Conservation (phyloP, 192 early-diverging fungal species). For the Diversispora epigaea region DNA sequence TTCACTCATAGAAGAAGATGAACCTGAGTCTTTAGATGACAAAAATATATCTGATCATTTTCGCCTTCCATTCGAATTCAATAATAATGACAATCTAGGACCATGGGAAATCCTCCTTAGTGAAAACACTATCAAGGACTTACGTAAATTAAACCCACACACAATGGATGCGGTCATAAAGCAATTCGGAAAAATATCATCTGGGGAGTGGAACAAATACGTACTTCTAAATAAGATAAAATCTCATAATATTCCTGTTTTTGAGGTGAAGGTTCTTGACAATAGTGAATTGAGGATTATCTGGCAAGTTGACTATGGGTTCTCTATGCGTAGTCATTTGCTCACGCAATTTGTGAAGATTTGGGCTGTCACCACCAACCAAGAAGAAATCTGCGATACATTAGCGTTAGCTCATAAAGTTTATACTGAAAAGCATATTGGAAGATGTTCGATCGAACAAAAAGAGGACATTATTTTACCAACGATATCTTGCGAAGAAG, state of each 20-base stretch:
- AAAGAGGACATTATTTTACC: background rate
- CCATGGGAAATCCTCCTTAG: constrained; percentile 13
- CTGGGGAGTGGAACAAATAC: background rate
- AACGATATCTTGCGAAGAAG: background rate
- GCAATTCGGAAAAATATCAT: background rate
- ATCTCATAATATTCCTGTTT: background rate
- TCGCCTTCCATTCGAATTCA: constrained; percentile 22
- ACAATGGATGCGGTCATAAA: background rate
- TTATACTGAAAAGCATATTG: background rate
- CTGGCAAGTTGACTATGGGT: constrained; percentile 20
- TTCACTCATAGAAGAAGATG: background rate
- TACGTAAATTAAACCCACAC: background rate
- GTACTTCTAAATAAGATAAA: background rate
- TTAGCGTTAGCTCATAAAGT: background rate
- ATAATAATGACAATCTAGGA: background rate
- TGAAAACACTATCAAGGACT: background rate
- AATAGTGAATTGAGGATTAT: background rate
- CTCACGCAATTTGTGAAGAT: constrained; percentile 5
- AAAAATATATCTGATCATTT: background rate
- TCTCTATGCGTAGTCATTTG: background rate
- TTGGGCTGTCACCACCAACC: background rate
- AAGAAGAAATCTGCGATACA: background rate
- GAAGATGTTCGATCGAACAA: background rate
- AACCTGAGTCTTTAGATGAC: background rate
- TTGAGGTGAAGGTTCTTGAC: background rate